These are phyloP conservation scores for Trichoderma brevicompactum DNA, from an alignment of 2,329 filamentous ascomycete genomes.

Conservation along the genomic window DNA sequence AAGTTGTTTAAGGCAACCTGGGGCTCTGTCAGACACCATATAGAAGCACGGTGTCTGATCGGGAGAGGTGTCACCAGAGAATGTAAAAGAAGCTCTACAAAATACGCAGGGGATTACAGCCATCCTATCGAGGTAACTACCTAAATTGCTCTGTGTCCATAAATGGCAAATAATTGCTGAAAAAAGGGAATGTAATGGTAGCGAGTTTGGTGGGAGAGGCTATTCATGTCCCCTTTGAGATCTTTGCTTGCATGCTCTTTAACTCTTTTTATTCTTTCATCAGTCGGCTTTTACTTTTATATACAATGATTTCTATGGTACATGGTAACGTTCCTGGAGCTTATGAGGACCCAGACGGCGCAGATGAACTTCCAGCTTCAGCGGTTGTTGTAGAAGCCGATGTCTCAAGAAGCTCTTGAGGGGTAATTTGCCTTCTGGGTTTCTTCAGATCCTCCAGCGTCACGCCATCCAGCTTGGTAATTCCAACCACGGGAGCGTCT, in stretches of 20 bases:
- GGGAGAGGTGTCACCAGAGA: too few species aligned
- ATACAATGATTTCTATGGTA: constrained; percentile 30
- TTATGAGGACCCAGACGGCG: constrained; percentile 40
- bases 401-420: constrained; percentile 44
- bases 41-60: too few species aligned
- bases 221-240: neutral
- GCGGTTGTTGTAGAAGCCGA: constrained; percentile 42
- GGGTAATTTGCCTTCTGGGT: constrained; percentile 69
- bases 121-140: too few species aligned
- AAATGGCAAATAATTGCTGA: too few species aligned
- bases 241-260: neutral
- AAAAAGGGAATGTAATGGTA: too few species aligned
- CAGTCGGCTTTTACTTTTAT: constrained; percentile 35
- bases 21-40: too few species aligned
- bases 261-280: constrained; percentile 7
- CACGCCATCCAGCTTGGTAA: constrained; percentile 86
- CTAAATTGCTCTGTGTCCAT: too few species aligned
- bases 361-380: constrained; percentile 41
- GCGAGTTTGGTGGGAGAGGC: neutral
- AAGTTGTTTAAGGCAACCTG: too few species aligned
- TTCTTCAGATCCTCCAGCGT: constrained; percentile 83
- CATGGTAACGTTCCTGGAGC: constrained; percentile 6
- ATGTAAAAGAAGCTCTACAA: too few species aligned
- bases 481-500: constrained; percentile 85
- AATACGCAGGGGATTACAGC: too few species aligned